Evolutionary conservation across 176 grass and related monocot species (phyloP), one percentile per base, ranked within the genome.

Genomic region (Hordeum vulgare): DNA sequence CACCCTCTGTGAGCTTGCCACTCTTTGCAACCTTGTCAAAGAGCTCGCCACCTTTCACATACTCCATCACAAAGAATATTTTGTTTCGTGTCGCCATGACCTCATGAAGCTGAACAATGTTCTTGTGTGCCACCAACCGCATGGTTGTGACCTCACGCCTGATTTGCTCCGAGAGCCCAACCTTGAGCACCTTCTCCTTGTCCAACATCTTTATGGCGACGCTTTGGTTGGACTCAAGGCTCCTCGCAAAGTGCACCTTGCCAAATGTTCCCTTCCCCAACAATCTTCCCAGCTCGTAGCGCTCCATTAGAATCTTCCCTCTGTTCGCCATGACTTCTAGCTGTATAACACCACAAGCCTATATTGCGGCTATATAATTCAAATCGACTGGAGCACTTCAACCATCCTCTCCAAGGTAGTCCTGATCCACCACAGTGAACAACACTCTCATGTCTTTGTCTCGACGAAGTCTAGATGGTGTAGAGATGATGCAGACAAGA

Each of bases 21-120:
- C 18, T 29, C 36, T 89, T 90, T 45, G 51, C 79, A 74, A 94
- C 77, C 77, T 86, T 94, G 47, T 91, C 69, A 18, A 91, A 94
- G 42, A 94, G 84, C 84, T 91, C 92, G 7, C 92, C 92, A 1
- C 92, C 92, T 80, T 91, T 94, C 1, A 62, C 86, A 17, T 87
- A 94, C 77, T 94, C 89, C 64, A 94, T 89, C 17, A 89, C 92
- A 59, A 94, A 91, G 85, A 91, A 94, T 72, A 94, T 94, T 51
- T 89, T 94, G 59, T 39, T 75, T 41, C 75, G 86, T 13, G 86
- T 91, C 5, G 92, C 92, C 92, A 94, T 94, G 67, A 94, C 89
- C 85, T 94, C 92, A 31, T 89, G 86, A 23, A 94, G 75, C 67
- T 94, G 66, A 21, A 94, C 90, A 18, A 91, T 83, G 72, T 94